Evolutionary conservation across 495 filamentous ascomycete species (phyloP).

Genomic region (Podospora sp.): DNA sequence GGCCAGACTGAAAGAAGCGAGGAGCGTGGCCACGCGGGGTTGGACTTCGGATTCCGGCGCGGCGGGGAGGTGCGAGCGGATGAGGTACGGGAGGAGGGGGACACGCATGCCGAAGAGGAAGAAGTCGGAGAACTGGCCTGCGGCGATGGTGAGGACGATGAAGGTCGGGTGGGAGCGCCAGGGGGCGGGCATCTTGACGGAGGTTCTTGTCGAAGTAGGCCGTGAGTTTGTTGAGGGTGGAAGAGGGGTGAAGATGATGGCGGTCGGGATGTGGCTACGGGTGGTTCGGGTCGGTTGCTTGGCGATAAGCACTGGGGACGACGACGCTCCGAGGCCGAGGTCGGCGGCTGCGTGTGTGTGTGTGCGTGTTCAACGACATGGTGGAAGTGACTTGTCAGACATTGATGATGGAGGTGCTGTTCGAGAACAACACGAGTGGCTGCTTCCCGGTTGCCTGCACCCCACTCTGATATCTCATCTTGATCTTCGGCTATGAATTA

Average conservation of each 20-base stretch:
- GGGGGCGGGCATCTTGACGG: neutral
- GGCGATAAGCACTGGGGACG: too few relatives aligned
- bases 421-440: neutral
- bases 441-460: neutral
- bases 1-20: slow-evolving; percentile 20
- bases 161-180: slow-evolving; percentile 18
- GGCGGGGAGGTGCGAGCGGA: slow-evolving; percentile 12
- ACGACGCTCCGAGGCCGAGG: neutral
- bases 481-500: too few relatives aligned
- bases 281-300: neutral
- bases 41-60: slow-evolving; percentile 15
- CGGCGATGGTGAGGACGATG: slow-evolving; percentile 18
- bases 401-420: neutral
- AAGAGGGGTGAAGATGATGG: neutral
- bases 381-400: neutral
- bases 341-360: neutral
- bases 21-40: slow-evolving; percentile 6
- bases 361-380: neutral
- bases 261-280: neutral
- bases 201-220: too few relatives aligned
- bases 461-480: too few relatives aligned
- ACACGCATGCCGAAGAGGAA: slow-evolving; percentile 24
- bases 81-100: slow-evolving; percentile 16
- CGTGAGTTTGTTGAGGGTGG: neutral
- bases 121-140: slow-evolving; percentile 22